Conservation (phyloP, 1,284 basidiomycete species). For the Ceratobasidium sp. region DNA sequence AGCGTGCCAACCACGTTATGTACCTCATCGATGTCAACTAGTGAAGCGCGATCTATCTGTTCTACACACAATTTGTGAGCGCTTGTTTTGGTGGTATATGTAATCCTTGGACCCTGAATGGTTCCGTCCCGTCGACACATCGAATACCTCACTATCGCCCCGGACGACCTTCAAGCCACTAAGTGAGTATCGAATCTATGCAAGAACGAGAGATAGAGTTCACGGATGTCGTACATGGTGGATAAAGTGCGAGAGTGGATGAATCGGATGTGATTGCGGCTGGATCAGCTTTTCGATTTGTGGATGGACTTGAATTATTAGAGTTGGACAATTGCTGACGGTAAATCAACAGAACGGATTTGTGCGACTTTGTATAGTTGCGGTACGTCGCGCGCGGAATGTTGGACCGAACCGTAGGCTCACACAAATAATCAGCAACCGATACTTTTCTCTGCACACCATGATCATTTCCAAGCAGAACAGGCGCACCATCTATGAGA, state of each 20-base stretch:
- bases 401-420: background rate
- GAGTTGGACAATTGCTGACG: background rate
- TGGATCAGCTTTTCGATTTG: conserved; percentile 20
- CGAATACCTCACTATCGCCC: conserved; percentile 22
- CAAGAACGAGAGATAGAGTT: background rate
- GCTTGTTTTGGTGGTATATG: background rate
- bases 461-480: conserved; percentile 88
- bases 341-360: conserved; percentile 23
- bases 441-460: conserved; percentile 52
- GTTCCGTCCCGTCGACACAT: conserved; percentile 7
- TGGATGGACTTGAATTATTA: conserved; percentile 22
- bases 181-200: conserved; percentile 40
- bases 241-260: too few species aligned
- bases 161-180: conserved; percentile 28
- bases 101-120: conserved; percentile 30
- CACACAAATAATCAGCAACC: conserved; percentile 19
- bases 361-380: conserved; percentile 37
- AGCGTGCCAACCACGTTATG: background rate
- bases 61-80: too few species aligned
- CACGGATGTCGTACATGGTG: too few species aligned
- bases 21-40: conserved; percentile 22
- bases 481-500: conserved; percentile 89
- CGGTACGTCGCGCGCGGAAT: background rate
- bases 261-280: background rate
- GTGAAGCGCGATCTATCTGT: background rate